Base-by-base conservation (phyloP, 2,329 filamentous ascomycete species). In the Pseudomassariella vexata region DNA sequence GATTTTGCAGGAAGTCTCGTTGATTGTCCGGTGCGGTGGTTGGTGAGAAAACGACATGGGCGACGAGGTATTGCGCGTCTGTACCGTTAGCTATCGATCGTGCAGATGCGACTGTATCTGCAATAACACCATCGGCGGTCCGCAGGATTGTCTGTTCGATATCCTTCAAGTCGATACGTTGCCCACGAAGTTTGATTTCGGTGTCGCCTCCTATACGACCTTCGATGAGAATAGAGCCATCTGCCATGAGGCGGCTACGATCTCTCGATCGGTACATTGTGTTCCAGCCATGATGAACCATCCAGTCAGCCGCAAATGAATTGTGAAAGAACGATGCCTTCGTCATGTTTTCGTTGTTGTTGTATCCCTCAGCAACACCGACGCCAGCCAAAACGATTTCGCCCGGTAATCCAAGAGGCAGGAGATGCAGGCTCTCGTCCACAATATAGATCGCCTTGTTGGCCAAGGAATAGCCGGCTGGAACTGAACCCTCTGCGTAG, bases 171-270 rank as follows among this genome's bases (percentile, higher is more conserved):
- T 65, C 57, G 4, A 61, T 37, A 1, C 62, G 56, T 18, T 57
- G 10, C 1, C 48, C 48, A 2, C 42, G 34, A 2, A 49, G 14
- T 32, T 51, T 51, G 25, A 49, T 27, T 17, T 65, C 56, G 0
- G 52, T 53, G 45, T 70, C 66, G 3, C 52, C 56, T 6, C 40
- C 43, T 3, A 55, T 48, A 3, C 67, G 56, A 2, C 63, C 60
- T 5, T 58, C 37, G 22, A 56, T 55, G 3, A 53, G 40, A 3
- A 70, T 30, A n/a, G 62, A 46, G 0, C 62, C 63, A 21, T 54
- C 49, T 2, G n/a, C 19, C 3, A 41, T 52, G 42, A 59, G 59
- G n/a, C 50, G 55, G 4, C 54, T 62, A 2, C 44, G 34, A 38
- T 70, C 66, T 5, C 66, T 65, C 0, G 64, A 68, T 3, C 37